Evolutionary conservation across 1,139 yeast genomes (phyloP).

Genomic region (Suhomyces anneliseae): DNA sequence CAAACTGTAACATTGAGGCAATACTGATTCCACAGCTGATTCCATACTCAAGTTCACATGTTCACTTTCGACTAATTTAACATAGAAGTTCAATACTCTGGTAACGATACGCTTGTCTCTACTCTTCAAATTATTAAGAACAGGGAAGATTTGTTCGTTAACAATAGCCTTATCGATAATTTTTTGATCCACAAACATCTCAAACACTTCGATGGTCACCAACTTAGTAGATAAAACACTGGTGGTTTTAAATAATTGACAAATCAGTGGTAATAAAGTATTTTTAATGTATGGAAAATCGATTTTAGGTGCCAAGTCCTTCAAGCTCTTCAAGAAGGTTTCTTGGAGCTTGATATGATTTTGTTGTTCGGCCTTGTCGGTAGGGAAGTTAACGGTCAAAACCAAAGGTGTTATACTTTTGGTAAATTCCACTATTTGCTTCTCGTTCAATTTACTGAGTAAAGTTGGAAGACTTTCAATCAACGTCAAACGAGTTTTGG

Average conservation of each 20-base stretch:
- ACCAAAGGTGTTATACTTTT: constrained; percentile 31
- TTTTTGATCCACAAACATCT: constrained; percentile 53
- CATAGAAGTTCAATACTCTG: constrained; percentile 55
- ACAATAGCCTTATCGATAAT: constrained; percentile 72
- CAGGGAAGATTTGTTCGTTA: constrained; percentile 74
- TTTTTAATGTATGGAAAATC: constrained; percentile 77
- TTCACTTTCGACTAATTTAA: constrained; percentile 38
- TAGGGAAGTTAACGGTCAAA: constrained; percentile 25
- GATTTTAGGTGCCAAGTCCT: constrained; percentile 46
- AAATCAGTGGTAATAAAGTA: constrained; percentile 68
- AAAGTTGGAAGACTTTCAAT: constrained; percentile 58
- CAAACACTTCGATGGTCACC: constrained; percentile 65
- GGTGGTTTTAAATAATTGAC: constrained; percentile 76
- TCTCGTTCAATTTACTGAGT: constrained; percentile 51
- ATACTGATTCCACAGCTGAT: constrained; percentile 34
- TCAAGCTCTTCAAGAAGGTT: constrained; percentile 48
- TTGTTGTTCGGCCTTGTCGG: constrained; percentile 27
- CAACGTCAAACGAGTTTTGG: constrained; percentile 40
- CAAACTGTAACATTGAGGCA: constrained; percentile 40
- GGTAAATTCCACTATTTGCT: constrained; percentile 39
- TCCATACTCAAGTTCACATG: constrained; percentile 41
- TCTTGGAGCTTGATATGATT: constrained; percentile 56
- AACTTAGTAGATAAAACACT: constrained; percentile 77
- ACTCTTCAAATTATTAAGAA: constrained; percentile 72
- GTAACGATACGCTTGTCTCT: constrained; percentile 68